Evolutionary conservation across 495 filamentous ascomycete genomes (phyloP).

Genomic region (Neurospora sp.): DNA sequence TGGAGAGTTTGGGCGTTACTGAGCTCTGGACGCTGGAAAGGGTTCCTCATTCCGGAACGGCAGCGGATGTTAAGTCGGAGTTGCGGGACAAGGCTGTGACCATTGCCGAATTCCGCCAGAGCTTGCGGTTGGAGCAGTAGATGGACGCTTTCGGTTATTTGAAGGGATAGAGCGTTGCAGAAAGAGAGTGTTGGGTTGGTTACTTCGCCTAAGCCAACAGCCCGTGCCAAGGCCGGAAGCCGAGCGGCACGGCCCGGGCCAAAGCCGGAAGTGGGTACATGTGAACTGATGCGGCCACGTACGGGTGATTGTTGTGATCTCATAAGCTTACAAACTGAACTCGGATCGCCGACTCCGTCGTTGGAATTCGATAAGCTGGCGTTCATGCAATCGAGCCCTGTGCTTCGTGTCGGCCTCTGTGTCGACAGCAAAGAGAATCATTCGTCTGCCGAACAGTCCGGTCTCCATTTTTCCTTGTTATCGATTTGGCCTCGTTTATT

Average conservation of each 20-base stretch:
- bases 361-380: background rate
- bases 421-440: background rate
- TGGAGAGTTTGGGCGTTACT: conserved; percentile 36
- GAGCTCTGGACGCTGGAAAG: conserved; percentile 40
- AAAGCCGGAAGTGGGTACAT: background rate
- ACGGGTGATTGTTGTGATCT: background rate
- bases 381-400: background rate
- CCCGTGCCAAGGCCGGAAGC: background rate
- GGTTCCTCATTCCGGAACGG: conserved; percentile 5
- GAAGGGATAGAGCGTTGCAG: background rate
- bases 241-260: background rate
- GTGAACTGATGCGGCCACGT: background rate
- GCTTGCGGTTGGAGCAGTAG: conserved; percentile 13
- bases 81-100: conserved; percentile 25
- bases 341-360: background rate
- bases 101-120: conserved; percentile 21
- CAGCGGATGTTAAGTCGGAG: conserved; percentile 10
- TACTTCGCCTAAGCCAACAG: background rate
- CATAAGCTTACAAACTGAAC: background rate
- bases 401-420: background rate
- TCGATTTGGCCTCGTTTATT: background rate
- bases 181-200: background rate
- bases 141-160: background rate
- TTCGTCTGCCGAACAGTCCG: background rate
- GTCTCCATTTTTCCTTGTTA: background rate